These are phyloP conservation scores for Lyophyllum atratum DNA, from an alignment of 768 basidiomycete genomes.

Conservation along the genomic window DNA sequence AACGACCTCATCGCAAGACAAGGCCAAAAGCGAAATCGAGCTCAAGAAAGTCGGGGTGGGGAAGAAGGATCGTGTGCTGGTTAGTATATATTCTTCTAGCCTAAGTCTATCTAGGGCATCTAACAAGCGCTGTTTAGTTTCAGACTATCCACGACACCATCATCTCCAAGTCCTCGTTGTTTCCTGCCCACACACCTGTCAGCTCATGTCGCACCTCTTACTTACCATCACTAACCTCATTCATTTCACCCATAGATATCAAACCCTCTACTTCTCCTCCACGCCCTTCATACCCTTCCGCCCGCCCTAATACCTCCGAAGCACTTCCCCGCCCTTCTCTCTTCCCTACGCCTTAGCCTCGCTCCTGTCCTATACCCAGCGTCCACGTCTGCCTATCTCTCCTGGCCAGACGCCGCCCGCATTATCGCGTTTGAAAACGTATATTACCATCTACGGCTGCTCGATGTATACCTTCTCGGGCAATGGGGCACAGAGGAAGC, in stretches of 20 bases:
- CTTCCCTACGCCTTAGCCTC: constrained; percentile 29
- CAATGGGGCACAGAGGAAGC: constrained; percentile 42
- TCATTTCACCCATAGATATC: constrained; percentile 42
- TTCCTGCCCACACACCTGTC: constrained; percentile 34
- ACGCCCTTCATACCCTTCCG: constrained; percentile 50
- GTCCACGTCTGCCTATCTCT: constrained; percentile 37
- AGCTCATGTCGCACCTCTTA: constrained; percentile 13
- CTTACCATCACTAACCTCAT: neutral
- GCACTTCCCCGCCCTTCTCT: constrained; percentile 36
- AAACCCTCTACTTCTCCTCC: constrained; percentile 53
- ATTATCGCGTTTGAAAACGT: constrained; percentile 42
- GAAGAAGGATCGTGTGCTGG: constrained; percentile 59
- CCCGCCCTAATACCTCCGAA: constrained; percentile 38
- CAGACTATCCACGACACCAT: constrained; percentile 36
- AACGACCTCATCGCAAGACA: constrained; percentile 14
- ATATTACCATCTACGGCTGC: constrained; percentile 55
- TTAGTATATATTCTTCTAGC: constrained; percentile 31
- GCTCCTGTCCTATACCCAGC: constrained; percentile 36
- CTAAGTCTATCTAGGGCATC: neutral
- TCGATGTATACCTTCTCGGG: constrained; percentile 65
- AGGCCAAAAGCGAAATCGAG: constrained; percentile 34
- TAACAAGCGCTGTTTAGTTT: constrained; percentile 26
- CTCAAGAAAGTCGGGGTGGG: constrained; percentile 54
- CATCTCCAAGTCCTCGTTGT: constrained; percentile 35
- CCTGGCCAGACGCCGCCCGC: constrained; percentile 25